These are phyloP conservation scores for Tagetes patula DNA, from an alignment of 129 eudicot genomes.

Conservation along the genomic window DNA sequence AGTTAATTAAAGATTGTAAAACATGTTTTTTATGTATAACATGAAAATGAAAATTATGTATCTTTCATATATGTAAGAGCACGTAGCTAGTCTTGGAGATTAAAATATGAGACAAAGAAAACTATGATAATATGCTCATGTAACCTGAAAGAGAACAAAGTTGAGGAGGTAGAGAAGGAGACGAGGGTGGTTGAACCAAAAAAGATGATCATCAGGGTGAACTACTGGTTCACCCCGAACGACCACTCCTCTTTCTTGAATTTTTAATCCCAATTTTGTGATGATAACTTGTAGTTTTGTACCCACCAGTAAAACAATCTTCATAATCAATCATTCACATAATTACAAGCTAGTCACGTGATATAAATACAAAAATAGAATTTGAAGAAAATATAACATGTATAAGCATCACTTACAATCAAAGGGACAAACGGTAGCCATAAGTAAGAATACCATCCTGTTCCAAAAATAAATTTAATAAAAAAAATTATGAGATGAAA, in stretches of 20 bases:
- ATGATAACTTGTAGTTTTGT: conserved; percentile 67
- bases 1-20: no score
- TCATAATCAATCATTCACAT: not conserved
- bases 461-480: not conserved
- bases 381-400: no score
- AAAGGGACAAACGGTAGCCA: conserved; percentile 70
- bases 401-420: conserved; percentile 41
- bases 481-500: no score
- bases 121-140: no score
- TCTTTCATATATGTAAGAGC: no score
- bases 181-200: conserved; percentile 67
- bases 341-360: no score
- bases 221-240: conserved; percentile 51
- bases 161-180: conserved; percentile 53
- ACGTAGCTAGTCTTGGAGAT: no score
- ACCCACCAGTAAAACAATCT: conserved; percentile 56
- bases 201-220: conserved; percentile 56
- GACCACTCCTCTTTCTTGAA: conserved; percentile 50
- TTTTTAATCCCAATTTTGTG: conserved; percentile 56
- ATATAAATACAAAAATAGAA: not conserved
- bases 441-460: conserved; percentile 56
- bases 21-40: no score
- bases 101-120: not conserved
- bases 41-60: no score
- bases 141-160: conserved; percentile 59